A percentile compares a stretch with the other conserved stretches of the same genome.
Evolutionary conservation across 345 rosid genomes (phyloP).

Genomic region (Citrus sinensis): DVS_A1.0 CM039164.1:28456501-28457000

Average conservation of each 20-base stretch:
- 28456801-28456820: neutral
- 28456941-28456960: constrained; percentile 87
- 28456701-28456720: neutral
- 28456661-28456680: neutral
- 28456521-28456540: too few relatives aligned
- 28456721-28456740: neutral
- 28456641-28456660: too few relatives aligned
- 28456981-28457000: constrained; percentile 98
- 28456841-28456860: constrained; percentile 3
- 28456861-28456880: constrained; percentile 89
- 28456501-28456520: neutral
- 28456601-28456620: neutral
- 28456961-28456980: constrained; percentile 94
- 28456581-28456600: neutral
- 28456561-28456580: neutral
- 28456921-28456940: constrained; percentile 99
- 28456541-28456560: too few relatives aligned
- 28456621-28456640: neutral
- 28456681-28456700: neutral
- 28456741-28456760: neutral
- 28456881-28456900: constrained; percentile 93
- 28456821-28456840: neutral
- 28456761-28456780: neutral
- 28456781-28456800: neutral
- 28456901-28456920: constrained; percentile 95